Evolutionary conservation across 2,329 filamentous ascomycete genomes (phyloP).

Genomic region (Stemphylium lycopersici): DNA sequence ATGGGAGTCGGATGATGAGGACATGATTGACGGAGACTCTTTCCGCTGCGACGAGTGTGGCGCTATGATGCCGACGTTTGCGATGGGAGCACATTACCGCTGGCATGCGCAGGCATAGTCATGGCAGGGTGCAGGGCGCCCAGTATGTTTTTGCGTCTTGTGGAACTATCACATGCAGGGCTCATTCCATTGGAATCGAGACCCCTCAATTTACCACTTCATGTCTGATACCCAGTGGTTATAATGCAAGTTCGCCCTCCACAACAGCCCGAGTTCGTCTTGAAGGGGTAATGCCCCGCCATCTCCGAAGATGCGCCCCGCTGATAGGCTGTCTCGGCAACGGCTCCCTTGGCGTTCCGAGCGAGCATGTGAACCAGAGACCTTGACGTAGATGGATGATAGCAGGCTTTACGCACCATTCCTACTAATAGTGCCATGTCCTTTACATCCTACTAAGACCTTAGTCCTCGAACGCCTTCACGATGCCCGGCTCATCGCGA

Average conservation of each 20-base stretch:
- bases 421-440: background rate
- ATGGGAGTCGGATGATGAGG: constrained; percentile 44
- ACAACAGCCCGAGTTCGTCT: background rate
- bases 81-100: constrained; percentile 62
- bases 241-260: background rate
- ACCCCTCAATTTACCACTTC: background rate
- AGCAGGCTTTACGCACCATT: constrained; percentile 10
- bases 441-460: background rate
- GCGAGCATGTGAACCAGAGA: constrained; percentile 7
- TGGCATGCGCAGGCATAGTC: constrained; percentile 54
- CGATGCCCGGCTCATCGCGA: constrained; percentile 65
- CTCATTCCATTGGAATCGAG: background rate
- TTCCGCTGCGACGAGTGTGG: constrained; percentile 59
- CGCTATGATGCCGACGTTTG: constrained; percentile 62
- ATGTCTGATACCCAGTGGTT: too few relatives aligned
- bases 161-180: background rate
- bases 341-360: constrained; percentile 10
- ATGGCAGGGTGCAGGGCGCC: background rate
- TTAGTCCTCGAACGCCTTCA: background rate
- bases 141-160: background rate
- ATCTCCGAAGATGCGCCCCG: background rate
- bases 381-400: constrained; percentile 2
- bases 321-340: background rate
- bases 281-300: background rate
- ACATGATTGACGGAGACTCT: constrained; percentile 36